Base-by-base conservation (phyloP, 495 filamentous ascomycete species). In the Aspergillus homomorphus region DNA sequence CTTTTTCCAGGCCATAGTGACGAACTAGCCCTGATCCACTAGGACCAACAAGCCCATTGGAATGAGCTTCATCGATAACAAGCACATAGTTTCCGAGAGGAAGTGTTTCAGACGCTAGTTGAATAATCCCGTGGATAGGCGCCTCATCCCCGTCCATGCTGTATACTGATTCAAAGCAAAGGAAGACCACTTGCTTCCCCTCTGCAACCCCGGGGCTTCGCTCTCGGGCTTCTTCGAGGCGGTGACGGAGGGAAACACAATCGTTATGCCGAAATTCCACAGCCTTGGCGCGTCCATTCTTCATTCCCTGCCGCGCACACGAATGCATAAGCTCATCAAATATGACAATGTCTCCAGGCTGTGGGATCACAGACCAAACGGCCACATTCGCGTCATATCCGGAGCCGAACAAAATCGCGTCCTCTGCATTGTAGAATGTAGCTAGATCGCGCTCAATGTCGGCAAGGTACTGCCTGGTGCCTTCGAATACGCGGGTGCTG, bases 81-180 rank as follows among this genome's bases (percentile, higher is more conserved):
- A 89, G 69, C 57, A 84, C 72, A 14, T 77, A 83, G 64, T 85
- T 85, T 7, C 72, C 70, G 0, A 49, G 46, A 4, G 82, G 81
- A 2, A 89, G 71, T 1, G 77, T 51, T 7, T 66, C 66, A 50
- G 86, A 75, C 0, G 82, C 77, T 1, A 73, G 51, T 8, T 71
- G 61, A 1, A 86, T 70, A 43, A 89, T 74, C 19, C 81, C 70
- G 19, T 60, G 53, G 4, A 90, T 63, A 0, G 84, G 85, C 5
- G 75, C 77, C 4, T 84, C 60, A 65, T 89, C 86, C 1, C 87
- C 88, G 62, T 90, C 86, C 86, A 91, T 89, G 57, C 83, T 87
- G 67, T 91, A 91, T 15, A 89, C 64, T 7, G 77, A 74, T 66
- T 90, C 88, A 0, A 89, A 73, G 1, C 82, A 80, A 46, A 90